phyloP scores from a whole-genome alignment of 805 yeast genomes.

The Starmerella roubikii region DNA sequence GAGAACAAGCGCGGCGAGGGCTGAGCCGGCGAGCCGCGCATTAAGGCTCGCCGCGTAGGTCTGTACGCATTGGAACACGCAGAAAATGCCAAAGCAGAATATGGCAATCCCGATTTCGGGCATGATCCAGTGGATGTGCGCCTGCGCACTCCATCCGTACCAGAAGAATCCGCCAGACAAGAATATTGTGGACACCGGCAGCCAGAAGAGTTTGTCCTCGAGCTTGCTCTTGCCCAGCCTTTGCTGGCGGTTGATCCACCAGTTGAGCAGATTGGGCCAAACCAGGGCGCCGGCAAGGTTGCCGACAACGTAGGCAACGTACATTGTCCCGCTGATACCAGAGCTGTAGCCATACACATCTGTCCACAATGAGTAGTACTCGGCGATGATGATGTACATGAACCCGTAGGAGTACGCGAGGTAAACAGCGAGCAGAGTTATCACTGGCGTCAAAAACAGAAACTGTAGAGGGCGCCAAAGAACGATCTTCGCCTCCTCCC shows the following conservation, averaged over 20 bases:
- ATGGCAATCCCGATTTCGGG: slow-evolving; percentile 48
- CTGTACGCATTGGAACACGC: slow-evolving; percentile 56
- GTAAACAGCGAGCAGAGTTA: slow-evolving; percentile 46
- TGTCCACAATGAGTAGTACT: slow-evolving; percentile 44
- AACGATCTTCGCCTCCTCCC: slow-evolving; percentile 29
- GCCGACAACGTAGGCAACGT: slow-evolving; percentile 44
- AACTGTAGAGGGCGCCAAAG: slow-evolving; percentile 43
- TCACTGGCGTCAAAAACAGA: slow-evolving; percentile 47
- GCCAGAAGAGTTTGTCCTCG: slow-evolving; percentile 43
- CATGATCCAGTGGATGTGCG: slow-evolving; percentile 45
- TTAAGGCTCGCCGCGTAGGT: slow-evolving; percentile 60
- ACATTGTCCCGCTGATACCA: slow-evolving; percentile 46
- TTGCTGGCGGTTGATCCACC: slow-evolving; percentile 22
- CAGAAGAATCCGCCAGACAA: slow-evolving; percentile 50
- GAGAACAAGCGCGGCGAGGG: slow-evolving; percentile 55
- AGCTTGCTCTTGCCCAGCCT: slow-evolving; percentile 41
- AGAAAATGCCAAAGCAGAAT: slow-evolving; percentile 45
- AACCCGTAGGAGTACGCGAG: slow-evolving; percentile 57
- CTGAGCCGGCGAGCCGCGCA: slow-evolving; percentile 53
- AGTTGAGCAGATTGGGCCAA: slow-evolving; percentile 36
- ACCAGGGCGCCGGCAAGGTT: slow-evolving; percentile 36
- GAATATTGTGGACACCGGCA: slow-evolving; percentile 37
- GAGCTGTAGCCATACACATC: slow-evolving; percentile 33
- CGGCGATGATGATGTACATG: slow-evolving; percentile 47
- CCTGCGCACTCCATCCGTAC: slow-evolving; percentile 61